Evolutionary conservation across 2,329 filamentous ascomycete genomes (phyloP), one percentile per base, ranked within the genome.

Genomic region (Exophiala sp.): DNA sequence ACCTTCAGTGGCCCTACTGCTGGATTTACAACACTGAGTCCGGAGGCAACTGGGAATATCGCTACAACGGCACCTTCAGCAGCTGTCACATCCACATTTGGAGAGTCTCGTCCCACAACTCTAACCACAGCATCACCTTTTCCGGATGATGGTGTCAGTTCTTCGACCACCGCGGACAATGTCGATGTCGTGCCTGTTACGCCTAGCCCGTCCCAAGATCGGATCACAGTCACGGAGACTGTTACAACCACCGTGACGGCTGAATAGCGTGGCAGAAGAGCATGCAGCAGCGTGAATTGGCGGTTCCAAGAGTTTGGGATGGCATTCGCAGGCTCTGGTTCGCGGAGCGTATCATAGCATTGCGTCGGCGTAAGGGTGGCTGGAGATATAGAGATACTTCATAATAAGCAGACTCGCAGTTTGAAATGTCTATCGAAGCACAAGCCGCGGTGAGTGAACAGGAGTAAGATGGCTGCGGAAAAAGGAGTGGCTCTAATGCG

Each of bases 211-310:
- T 24, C 19, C 19, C 46, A 49, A 29, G 35, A 14, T 38, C 38
- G 38, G 14, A 38, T 49, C 11, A 49, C 46, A 5, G 46, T 49
- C 11, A 49, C 46, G 10, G 46, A 35, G 24, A 49, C 46, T 7
- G 46, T 49, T 14, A 49, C 46, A 18, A 43, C 39, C 11, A 49
- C 46, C 4, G 39, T 49, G 14, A 49, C 46, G 13, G 45, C 35
- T 43, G 4, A 13, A n/a, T 43, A 43, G 23, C 3, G 16, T 18
- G 13, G 16, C 14, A 11, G 24, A 3, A 18, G 21, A 2, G 35
- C 22, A 46, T 38, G 14, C 6, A 27, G 24, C 6, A 10, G 6
- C 24, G 10, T 27, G n/a, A 27, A 27, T 27, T 27, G 24, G 24
- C 5, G 24, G 24, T 27, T 5, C 6, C 6, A 27, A 27, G 24